Base-by-base conservation (phyloP, 192 early-diverging fungal genomes). In the Coemansia sp. region DNA sequence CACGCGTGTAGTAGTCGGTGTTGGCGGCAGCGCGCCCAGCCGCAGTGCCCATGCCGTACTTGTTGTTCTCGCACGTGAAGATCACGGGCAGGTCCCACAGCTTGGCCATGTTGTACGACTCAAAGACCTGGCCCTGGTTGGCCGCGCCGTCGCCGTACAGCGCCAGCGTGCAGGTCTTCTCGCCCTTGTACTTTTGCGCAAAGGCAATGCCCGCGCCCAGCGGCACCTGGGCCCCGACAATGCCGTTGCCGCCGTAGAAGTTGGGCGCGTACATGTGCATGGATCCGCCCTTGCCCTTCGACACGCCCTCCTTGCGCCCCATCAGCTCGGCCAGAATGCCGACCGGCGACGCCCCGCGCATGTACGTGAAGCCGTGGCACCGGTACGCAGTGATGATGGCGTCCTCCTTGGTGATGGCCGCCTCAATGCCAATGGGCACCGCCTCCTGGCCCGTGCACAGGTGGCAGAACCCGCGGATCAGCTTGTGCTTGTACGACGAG, bases 51-150 rank as follows among this genome's bases (percentile, higher is more conserved):
- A 99, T 99, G 59, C 94, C 95, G 77, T 96, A 99, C 79, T 87
- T 91, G 91, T 99, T 99, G 91, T 99, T 99, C 84, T 99, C 96
- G 85, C 96, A 99, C 18, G 93, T 94, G 82, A 95, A 99, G 57
- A 93, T 88, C 59, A 86, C 84, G 13, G 96, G 95, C 57, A 97
- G 86, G 57, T 91, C 87, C 96, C 95, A 99, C 37, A 99, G 86
- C 88, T 95, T 95, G 75, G 96, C 92, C 94, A 99, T 99, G 86
- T 99, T 97, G 88, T 92, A 99, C 35, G 96, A 89, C 85, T 99
- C 96, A 72, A 99, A 97, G 50, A 96, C 94, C 83, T 99, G 96
- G 64, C 96, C 95, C 85, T 99, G 94, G 87, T 97, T 96, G 14
- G 95, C 89, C 10, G 96, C 96, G 68, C 96, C 96, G 83, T 99